Evolutionary conservation across 139 green algal genomes (phyloP).

Genomic region (Chlorella vulgaris): DNA sequence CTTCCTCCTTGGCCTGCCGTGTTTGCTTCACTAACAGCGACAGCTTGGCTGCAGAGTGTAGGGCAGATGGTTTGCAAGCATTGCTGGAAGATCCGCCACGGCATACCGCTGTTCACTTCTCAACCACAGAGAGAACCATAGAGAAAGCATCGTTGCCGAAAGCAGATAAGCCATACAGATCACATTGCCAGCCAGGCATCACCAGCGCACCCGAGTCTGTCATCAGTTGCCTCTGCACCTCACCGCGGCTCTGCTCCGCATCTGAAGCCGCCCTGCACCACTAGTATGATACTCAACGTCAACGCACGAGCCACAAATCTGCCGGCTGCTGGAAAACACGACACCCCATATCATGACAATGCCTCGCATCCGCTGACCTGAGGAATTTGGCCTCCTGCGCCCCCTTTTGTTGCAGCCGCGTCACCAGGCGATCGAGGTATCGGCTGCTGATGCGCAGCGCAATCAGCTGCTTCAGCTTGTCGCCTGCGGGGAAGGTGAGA

Average conservation of each 20-base stretch:
- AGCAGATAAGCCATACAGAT: too few relatives aligned
- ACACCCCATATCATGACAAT: background rate
- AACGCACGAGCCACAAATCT: background rate
- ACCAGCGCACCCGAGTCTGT: conserved; percentile 26
- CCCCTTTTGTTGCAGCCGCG: conserved; percentile 15
- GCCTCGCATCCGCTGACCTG: background rate
- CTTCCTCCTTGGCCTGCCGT: conserved; percentile 27
- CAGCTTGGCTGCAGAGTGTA: conserved; percentile 33
- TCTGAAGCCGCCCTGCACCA: conserved; percentile 25
- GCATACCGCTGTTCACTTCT: background rate
- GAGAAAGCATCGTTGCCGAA: background rate
- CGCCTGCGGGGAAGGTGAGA: background rate
- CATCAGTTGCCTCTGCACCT: conserved; percentile 44
- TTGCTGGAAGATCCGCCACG: too few relatives aligned
- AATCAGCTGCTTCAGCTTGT: conserved; percentile 28
- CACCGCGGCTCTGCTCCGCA: conserved; percentile 9
- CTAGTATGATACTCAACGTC: background rate
- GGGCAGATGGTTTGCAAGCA: background rate
- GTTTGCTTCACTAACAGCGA: conserved; percentile 22
- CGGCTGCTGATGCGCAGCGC: conserved; percentile 19
- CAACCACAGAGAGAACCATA: background rate
- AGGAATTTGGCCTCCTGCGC: conserved; percentile 41
- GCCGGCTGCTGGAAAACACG: background rate
- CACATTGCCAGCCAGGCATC: too few relatives aligned
- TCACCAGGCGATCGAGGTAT: conserved; percentile 28